phyloP scores from a whole-genome alignment of 257 asterid species.

The Solanum tacnaense region DNA sequence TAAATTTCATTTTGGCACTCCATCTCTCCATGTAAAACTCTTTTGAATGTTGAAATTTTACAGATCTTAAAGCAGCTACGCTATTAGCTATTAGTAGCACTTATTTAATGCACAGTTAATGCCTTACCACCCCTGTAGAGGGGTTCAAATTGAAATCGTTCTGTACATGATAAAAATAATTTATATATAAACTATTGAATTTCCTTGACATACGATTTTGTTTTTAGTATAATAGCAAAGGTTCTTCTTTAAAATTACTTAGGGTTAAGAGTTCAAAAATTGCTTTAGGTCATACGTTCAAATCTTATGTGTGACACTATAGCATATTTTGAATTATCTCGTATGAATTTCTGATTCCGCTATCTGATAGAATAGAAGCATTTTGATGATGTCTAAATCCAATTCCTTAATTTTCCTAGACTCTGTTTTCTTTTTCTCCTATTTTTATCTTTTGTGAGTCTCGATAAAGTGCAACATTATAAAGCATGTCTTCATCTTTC shows the following conservation, averaged over 20 bases:
- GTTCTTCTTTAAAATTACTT: neutral
- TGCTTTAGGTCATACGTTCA: neutral
- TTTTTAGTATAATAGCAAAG: neutral
- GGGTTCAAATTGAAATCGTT: neutral
- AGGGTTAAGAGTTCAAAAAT: neutral
- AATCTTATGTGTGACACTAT: neutral
- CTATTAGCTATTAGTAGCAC: neutral
- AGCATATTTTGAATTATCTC: neutral
- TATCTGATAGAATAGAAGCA: neutral
- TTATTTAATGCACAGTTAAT: neutral
- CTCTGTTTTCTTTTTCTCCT: neutral
- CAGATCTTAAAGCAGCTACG: neutral
- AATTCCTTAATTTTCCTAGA: neutral
- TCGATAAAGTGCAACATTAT: neutral
- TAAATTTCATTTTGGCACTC: too few relatives aligned
- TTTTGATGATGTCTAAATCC: neutral
- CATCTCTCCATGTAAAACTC: neutral
- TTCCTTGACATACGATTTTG: neutral
- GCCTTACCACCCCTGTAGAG: neutral
- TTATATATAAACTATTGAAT: neutral
- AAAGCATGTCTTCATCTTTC: neutral
- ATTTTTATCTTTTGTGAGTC: neutral
- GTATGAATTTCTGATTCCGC: neutral
- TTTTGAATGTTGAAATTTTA: neutral
- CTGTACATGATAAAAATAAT: neutral